Conservation (phyloP, 768 basidiomycete species). For the Gloeostereum incarnatum region DNA sequence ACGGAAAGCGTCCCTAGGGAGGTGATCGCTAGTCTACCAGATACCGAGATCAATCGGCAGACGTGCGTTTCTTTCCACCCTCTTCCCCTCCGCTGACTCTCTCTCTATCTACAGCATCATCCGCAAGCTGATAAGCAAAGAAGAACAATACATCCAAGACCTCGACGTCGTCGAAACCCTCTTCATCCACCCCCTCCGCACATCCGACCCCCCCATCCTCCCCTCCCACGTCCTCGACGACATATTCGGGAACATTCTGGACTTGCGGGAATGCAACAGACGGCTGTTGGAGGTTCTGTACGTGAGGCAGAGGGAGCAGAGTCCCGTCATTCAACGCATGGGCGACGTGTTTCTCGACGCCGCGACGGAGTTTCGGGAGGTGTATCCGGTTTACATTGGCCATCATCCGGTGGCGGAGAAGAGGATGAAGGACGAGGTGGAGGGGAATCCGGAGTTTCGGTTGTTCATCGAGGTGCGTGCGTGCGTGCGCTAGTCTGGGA, state of each 20-base stretch:
- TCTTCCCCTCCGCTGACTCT: background rate
- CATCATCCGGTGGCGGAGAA: slow-evolving; percentile 82
- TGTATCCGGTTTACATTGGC: slow-evolving; percentile 80
- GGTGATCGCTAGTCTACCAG: slow-evolving; percentile 40
- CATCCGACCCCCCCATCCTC: slow-evolving; percentile 32
- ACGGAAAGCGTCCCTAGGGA: slow-evolving; percentile 32
- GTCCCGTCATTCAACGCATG: slow-evolving; percentile 72
- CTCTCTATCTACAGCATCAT: slow-evolving; percentile 44
- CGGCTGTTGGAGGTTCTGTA: slow-evolving; percentile 76
- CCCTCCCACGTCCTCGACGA: slow-evolving; percentile 54
- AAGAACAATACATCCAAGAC: slow-evolving; percentile 84
- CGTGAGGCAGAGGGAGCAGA: slow-evolving; percentile 80
- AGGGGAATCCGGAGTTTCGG: slow-evolving; percentile 69
- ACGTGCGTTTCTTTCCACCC: slow-evolving; percentile 27
- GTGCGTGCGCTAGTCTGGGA: background rate
- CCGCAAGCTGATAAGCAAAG: slow-evolving; percentile 79
- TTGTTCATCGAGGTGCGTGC: slow-evolving; percentile 69
- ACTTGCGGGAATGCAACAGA: slow-evolving; percentile 73
- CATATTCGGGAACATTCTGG: slow-evolving; percentile 81
- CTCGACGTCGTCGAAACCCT: slow-evolving; percentile 74
- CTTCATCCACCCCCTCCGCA: slow-evolving; percentile 38
- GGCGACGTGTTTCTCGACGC: slow-evolving; percentile 86
- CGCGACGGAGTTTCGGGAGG: slow-evolving; percentile 77
- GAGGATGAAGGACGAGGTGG: slow-evolving; percentile 76
- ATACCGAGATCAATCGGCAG: slow-evolving; percentile 77